These are phyloP conservation scores for Cryptococcus sp. DNA, from an alignment of 1,284 basidiomycete genomes.

Conservation along the genomic window DNA sequence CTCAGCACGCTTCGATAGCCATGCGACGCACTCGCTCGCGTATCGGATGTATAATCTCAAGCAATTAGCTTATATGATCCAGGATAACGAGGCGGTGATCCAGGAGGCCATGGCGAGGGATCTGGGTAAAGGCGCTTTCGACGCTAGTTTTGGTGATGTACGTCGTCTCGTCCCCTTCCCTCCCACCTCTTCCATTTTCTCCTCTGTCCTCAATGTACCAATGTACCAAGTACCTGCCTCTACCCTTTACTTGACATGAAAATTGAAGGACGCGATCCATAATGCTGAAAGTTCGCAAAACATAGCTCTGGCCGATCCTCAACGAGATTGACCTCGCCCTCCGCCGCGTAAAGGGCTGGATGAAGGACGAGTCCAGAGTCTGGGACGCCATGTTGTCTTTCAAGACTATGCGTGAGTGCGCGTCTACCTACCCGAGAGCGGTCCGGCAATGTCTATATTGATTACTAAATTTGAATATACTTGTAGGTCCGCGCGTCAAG, in stretches of 20 bases:
- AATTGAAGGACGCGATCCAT: neutral
- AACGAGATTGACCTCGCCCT: constrained; percentile 67
- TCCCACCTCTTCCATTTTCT: too few relatives aligned
- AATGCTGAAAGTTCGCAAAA: neutral
- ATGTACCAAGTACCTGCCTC: too few relatives aligned
- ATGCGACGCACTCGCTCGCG: constrained; percentile 59
- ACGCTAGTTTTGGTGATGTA: constrained; percentile 38
- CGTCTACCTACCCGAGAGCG: neutral
- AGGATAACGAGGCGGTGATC: constrained; percentile 62
- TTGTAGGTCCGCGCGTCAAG: constrained; percentile 65
- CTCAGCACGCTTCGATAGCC: constrained; percentile 58
- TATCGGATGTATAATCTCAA: constrained; percentile 66
- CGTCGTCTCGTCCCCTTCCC: too few relatives aligned
- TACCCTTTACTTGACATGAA: too few relatives aligned
- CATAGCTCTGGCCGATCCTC: constrained; percentile 55
- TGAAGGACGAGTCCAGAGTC: constrained; percentile 64
- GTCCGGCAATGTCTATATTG: neutral
- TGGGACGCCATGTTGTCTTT: constrained; percentile 56
- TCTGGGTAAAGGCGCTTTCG: constrained; percentile 58
- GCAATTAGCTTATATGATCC: constrained; percentile 63
- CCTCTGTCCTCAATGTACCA: too few relatives aligned
- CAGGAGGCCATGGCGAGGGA: constrained; percentile 60
- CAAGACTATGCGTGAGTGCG: constrained; percentile 43
- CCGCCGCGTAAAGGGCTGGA: constrained; percentile 72
- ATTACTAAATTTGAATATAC: neutral